Percentiles rank a stretch among this genome's conserved stretches.
Conservation (phyloP, 352 stramenopile genomes). For the Globisporangium recalcitrans region DNA sequence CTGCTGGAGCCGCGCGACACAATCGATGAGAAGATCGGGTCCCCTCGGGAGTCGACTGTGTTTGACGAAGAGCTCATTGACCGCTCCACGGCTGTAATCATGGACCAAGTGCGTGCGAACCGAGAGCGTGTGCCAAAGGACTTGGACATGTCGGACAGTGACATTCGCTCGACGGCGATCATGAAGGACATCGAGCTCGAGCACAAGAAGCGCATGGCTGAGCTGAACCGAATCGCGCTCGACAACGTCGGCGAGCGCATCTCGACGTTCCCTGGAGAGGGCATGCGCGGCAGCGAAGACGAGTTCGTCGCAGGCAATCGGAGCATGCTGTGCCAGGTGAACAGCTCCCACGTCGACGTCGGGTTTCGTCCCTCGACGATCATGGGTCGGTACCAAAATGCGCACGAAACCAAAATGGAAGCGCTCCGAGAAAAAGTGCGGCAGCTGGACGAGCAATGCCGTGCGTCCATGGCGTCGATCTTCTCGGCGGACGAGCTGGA, state of each 20-base stretch:
- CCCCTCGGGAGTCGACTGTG: constrained; percentile 20
- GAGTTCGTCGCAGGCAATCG: background rate
- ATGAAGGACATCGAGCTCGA: constrained; percentile 43
- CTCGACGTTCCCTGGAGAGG: constrained; percentile 18
- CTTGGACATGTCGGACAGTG: constrained; percentile 10
- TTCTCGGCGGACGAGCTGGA: constrained; percentile 47
- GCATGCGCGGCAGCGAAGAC: constrained; percentile 5
- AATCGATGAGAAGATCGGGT: constrained; percentile 8
- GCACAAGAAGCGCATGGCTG: constrained; percentile 49
- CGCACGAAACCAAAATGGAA: constrained; percentile 44
- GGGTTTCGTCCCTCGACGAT: constrained; percentile 40
- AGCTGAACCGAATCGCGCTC: constrained; percentile 44
- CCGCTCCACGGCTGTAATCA: constrained; percentile 41
- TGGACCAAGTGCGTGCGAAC: constrained; percentile 40
- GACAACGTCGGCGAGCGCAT: constrained; percentile 42
- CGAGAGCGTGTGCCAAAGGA: constrained; percentile 17
- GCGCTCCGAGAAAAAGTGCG: constrained; percentile 34
- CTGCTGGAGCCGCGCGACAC: constrained; percentile 14
- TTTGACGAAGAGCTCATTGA: constrained; percentile 49
- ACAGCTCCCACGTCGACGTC: constrained; percentile 16
- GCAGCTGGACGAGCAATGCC: constrained; percentile 47
- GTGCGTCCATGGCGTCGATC: constrained; percentile 50
- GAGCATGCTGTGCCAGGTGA: constrained; percentile 8
- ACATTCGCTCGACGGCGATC: constrained; percentile 24
- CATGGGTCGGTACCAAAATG: constrained; percentile 39